Evolutionary conservation across 768 basidiomycete genomes (phyloP).

Genomic region (Boletus subparvulus): DNA sequence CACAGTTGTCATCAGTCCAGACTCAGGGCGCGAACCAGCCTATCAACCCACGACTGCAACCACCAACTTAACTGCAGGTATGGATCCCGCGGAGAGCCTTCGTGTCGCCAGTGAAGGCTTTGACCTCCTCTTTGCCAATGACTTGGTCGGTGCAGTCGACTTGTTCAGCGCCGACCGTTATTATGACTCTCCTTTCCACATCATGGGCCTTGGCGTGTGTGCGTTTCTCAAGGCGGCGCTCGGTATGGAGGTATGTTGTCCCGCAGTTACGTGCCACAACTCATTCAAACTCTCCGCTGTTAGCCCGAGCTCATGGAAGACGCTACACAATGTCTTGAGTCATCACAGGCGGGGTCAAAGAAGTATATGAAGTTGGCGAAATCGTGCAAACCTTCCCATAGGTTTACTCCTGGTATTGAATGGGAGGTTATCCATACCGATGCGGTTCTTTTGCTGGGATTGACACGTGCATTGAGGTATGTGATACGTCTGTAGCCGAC

Average conservation of each 20-base stretch:
- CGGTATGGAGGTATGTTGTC: constrained; percentile 64
- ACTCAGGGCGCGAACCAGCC: too few species aligned
- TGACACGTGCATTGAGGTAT: constrained; percentile 70
- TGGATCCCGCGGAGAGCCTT: constrained; percentile 32
- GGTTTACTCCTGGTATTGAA: constrained; percentile 64
- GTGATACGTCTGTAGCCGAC: constrained; percentile 11
- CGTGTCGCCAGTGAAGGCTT: constrained; percentile 52
- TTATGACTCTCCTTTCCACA: constrained; percentile 65
- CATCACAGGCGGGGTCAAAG: constrained; percentile 61
- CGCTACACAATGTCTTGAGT: constrained; percentile 53
- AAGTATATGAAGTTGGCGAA: constrained; percentile 45
- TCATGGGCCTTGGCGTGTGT: constrained; percentile 68
- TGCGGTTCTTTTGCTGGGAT: constrained; percentile 64
- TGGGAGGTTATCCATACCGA: constrained; percentile 79
- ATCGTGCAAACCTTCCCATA: constrained; percentile 31
- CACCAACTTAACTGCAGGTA: background rate
- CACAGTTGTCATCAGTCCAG: too few species aligned
- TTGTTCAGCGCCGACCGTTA: constrained; percentile 37
- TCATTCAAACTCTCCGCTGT: background rate
- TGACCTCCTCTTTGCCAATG: constrained; percentile 66
- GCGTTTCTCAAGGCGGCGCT: constrained; percentile 76
- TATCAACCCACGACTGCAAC: background rate
- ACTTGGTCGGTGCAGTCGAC: constrained; percentile 53
- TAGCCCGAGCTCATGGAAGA: constrained; percentile 64
- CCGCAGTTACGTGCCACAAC: background rate